These are phyloP conservation scores for Mollisia scopiformis DNA, from an alignment of 2,329 filamentous ascomycete species.

Conservation along the genomic window DNA sequence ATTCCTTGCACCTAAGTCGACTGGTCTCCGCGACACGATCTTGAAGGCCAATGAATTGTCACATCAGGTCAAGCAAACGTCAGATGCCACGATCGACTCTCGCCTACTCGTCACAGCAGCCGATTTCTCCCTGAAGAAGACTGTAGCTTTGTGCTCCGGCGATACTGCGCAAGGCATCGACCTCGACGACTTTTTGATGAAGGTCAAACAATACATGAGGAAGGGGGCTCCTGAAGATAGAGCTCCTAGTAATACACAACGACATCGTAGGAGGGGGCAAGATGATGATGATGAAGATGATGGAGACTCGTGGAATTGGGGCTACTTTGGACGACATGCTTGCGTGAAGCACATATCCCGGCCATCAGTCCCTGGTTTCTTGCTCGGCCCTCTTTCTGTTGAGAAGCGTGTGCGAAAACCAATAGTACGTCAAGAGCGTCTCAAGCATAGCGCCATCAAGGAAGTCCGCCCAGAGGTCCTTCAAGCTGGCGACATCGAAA, in stretches of 20 bases:
- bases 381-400: constrained; percentile 85
- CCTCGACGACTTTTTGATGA: constrained; percentile 88
- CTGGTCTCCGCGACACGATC: constrained; percentile 68
- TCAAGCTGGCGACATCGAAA: constrained; percentile 70
- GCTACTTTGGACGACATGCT: constrained; percentile 76
- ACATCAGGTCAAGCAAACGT: constrained; percentile 78
- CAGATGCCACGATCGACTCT: constrained; percentile 88
- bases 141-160: constrained; percentile 73
- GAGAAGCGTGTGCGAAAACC: constrained; percentile 80
- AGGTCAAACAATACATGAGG: constrained; percentile 87
- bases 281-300: constrained; percentile 69
- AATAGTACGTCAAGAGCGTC: constrained; percentile 67
- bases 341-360: constrained; percentile 74
- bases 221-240: constrained; percentile 59
- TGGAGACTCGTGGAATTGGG: constrained; percentile 84
- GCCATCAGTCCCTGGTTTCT: constrained; percentile 78
- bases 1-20: constrained; percentile 66
- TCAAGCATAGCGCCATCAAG: constrained; percentile 68
- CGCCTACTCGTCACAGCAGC: constrained; percentile 81
- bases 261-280: constrained; percentile 48
- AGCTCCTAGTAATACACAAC: constrained; percentile 45
- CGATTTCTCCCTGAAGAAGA: constrained; percentile 79
- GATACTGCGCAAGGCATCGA: constrained; percentile 77
- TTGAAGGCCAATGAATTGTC: constrained; percentile 67
- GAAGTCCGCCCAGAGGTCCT: constrained; percentile 82